Conservation (phyloP, 2,329 filamentous ascomycete species). For the Curvularia sp. region DNA sequence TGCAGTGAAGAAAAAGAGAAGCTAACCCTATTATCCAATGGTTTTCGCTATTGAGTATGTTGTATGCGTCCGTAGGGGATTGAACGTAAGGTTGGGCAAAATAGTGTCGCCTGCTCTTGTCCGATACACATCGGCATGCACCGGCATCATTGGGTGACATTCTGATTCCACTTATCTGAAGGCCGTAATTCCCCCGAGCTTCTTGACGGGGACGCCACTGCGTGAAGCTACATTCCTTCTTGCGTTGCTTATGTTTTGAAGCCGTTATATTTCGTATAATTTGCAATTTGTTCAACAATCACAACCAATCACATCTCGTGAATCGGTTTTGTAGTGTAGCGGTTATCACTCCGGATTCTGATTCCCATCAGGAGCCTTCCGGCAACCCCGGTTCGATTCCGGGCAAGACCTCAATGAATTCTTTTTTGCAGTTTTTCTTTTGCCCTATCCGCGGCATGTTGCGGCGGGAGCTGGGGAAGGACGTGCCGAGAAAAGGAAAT, state of each 20-base stretch:
- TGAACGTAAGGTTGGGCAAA: not conserved
- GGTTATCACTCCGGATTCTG: constrained; percentile 23
- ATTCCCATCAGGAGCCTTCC: constrained; percentile 8
- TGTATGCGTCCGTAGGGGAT: not conserved
- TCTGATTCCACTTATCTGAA: not conserved
- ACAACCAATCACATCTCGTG: constrained; percentile 10
- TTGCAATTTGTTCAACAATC: not conserved
- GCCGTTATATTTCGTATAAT: not conserved
- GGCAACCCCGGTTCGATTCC: constrained; percentile 21
- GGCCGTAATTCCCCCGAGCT: not conserved
- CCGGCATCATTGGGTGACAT: not conserved
- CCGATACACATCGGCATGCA: not conserved
- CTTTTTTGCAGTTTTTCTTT: not conserved
- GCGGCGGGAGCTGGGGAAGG: not conserved
- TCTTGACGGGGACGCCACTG: too few relatives aligned
- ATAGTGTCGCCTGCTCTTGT: not conserved
- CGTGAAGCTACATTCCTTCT: too few relatives aligned
- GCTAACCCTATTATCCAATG: not conserved
- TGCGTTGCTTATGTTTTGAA: too few relatives aligned
- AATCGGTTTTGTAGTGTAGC: constrained; percentile 20
- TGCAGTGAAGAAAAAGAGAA: not conserved
- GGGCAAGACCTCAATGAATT: constrained; percentile 14
- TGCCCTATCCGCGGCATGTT: not conserved
- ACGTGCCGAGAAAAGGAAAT: not conserved
- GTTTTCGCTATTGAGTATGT: not conserved